Evolutionary conservation across 345 rosid species (phyloP), one percentile per base, ranked within the genome.

Genomic region (Eucalyptus guilfoylei): DNA sequence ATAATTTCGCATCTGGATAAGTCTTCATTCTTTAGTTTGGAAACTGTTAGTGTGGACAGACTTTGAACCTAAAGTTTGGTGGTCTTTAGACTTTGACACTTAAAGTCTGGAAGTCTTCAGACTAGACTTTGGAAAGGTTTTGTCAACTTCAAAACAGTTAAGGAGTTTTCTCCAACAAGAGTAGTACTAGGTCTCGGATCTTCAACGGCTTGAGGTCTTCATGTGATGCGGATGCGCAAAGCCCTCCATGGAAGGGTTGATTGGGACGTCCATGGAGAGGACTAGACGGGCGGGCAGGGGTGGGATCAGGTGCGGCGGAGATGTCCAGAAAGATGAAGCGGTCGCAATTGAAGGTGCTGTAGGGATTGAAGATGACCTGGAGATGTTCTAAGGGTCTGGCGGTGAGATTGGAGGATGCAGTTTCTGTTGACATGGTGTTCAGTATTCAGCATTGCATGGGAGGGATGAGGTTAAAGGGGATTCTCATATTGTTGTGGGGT

Each of bases 141-240:
- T n/a, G n/a, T n/a, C n/a, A n/a, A n/a, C n/a, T n/a, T n/a, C n/a
- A n/a, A n/a, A n/a, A n/a, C n/a, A n/a, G n/a, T n/a, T n/a, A n/a
- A n/a, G n/a, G n/a, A n/a, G n/a, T n/a, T n/a, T n/a, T n/a, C n/a
- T n/a, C n/a, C n/a, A n/a, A n/a, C n/a, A n/a, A n/a, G n/a, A n/a
- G 94, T 88, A 94, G 64, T 54, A 96, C 91, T 92, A 94, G 50
- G 89, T 97, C 97, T 62, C 88, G 89, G 95, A 96, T 94, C 88
- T 87, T 92, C 86, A 96, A 86, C 42, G 94, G 93, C 9, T 49
- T 58, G 17, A 94, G 88, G 47, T 91, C 87, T 4, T 83, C 62
- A 30, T 37, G 90, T 16, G 17, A 15, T 10, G 26, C 88, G 0
- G 86, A 87, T 9, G 89, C 93, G 23, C 93, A 90, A 6, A 93